Evolutionary conservation across 208 protist genomes (phyloP).

Genomic region (Trichomonas vaginalis): DNA sequence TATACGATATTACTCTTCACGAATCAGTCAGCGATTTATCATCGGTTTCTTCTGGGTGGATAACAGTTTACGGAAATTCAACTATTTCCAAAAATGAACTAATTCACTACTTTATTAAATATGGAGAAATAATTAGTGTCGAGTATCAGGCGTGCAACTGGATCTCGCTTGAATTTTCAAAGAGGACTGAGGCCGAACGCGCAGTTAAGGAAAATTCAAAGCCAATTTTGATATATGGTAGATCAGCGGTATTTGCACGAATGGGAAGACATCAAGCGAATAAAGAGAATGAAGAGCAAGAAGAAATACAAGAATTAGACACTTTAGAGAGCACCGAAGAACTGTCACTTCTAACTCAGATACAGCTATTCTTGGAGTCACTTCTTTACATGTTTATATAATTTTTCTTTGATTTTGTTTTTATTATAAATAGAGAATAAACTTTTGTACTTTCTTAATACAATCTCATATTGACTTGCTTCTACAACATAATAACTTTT

Average conservation of each 20-base stretch:
- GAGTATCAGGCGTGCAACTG: background rate
- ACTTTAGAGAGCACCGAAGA: too few species aligned
- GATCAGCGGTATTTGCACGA: background rate
- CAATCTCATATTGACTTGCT: too few species aligned
- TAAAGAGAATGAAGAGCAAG: too few species aligned
- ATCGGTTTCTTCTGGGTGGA: background rate
- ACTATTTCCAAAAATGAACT: background rate
- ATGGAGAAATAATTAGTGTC: background rate
- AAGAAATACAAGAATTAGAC: too few species aligned
- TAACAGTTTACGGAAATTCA: background rate
- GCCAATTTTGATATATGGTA: background rate
- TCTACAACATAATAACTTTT: too few species aligned
- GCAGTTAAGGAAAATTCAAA: background rate
- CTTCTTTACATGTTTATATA: too few species aligned
- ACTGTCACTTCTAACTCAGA: too few species aligned
- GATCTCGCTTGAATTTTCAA: background rate
- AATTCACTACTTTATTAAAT: background rate
- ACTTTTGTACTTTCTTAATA: too few species aligned
- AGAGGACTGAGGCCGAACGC: background rate
- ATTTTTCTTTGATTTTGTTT: too few species aligned
- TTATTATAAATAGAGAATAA: too few species aligned
- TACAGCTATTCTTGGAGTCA: too few species aligned
- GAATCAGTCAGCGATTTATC: background rate
- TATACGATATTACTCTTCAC: background rate
- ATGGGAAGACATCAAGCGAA: too few species aligned